phyloP scores from a whole-genome alignment of 2,329 filamentous ascomycete genomes.

The Sporothrix globosa region DNA sequence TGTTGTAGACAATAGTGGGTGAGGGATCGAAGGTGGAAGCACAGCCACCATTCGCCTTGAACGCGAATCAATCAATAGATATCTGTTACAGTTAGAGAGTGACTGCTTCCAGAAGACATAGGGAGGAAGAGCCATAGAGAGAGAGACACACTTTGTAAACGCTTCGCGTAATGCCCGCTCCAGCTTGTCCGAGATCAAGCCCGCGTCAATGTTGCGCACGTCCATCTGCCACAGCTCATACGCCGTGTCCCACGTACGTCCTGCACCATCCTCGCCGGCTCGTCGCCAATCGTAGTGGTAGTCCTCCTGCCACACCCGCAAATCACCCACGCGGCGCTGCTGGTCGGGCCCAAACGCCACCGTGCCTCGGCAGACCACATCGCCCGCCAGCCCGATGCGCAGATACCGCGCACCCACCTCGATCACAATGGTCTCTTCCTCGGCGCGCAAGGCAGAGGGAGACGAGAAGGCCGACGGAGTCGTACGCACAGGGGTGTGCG shows the following conservation, averaged over 20 bases:
- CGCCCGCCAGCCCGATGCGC: slow-evolving; percentile 83
- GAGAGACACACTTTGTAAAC: slow-evolving; percentile 70
- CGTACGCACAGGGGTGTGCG: slow-evolving; percentile 64
- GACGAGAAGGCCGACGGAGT: slow-evolving; percentile 61
- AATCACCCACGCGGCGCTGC: slow-evolving; percentile 78
- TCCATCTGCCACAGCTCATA: slow-evolving; percentile 81
- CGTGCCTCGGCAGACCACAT: slow-evolving; percentile 71
- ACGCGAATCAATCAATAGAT: slow-evolving; percentile 72
- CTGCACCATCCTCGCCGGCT: slow-evolving; percentile 30
- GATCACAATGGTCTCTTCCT: slow-evolving; percentile 83
- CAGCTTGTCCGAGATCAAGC: slow-evolving; percentile 81
- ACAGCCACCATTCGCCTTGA: slow-evolving; percentile 74
- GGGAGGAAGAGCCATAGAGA: not conserved
- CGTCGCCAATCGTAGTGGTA: slow-evolving; percentile 55
- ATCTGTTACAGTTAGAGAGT: slow-evolving; percentile 48
- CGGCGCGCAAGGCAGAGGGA: slow-evolving; percentile 65
- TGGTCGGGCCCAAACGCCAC: slow-evolving; percentile 75
- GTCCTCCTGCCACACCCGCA: slow-evolving; percentile 67
- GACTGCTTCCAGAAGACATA: not conserved
- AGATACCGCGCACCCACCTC: slow-evolving; percentile 81
- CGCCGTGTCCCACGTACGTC: slow-evolving; percentile 63
- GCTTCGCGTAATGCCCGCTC: slow-evolving; percentile 80
- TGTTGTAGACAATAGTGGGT: slow-evolving; percentile 53
- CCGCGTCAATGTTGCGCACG: slow-evolving; percentile 71
- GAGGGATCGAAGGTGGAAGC: slow-evolving; percentile 51